Base-by-base conservation (phyloP, 2,329 filamentous ascomycete species). In the Exophiala dermatitidis region DNA sequence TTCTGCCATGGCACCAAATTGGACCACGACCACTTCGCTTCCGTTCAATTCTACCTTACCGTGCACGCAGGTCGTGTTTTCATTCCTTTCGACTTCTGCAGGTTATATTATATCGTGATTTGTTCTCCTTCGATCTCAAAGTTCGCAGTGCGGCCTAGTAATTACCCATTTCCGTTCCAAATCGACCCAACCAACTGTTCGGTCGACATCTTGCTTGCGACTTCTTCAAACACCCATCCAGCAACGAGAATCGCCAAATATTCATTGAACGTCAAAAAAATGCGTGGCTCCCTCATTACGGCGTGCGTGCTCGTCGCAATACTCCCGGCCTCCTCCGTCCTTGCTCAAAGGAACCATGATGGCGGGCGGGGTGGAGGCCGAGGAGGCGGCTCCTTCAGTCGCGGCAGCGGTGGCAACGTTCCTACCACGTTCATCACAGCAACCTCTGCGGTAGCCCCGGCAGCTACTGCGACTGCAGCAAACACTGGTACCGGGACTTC, bases 21-120 rank as follows among this genome's bases (percentile, higher is more conserved):
- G 2, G 9, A 2, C 30, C 40, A 49, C 8, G 2, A 6, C 33
- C 33, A 34, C 33, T 6, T 34, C 46, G 50, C 36, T 30, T 53
- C 32, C 19, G 32, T 48, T 30, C 49, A 30, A 30, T 46, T 29
- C 10, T 53, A 31, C 28, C 2, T 48, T 48, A 33, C 38, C 32
- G 19, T 45, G 56, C 49, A 12, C 56, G 56, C 56, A 48, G 56
- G 56, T 45, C 56, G 56, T 59, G 56, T 43, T 46, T 48, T 52
- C 38, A 5, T 10, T 41, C 38, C 38, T 28, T 41, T 41, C 9
- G 26, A 5, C 28, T 41, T 28, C 2, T 36, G 33, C 33, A 7
- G n/a, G 33, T 7, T 36, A 36, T 36, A 36, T 7, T 36, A 36
- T 36, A 36, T 36, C n/a, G 33, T 36, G 7, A n/a, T 36, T 7